Conservation (phyloP, 2,329 filamentous ascomycete genomes). For the Chalara sp. region DNA sequence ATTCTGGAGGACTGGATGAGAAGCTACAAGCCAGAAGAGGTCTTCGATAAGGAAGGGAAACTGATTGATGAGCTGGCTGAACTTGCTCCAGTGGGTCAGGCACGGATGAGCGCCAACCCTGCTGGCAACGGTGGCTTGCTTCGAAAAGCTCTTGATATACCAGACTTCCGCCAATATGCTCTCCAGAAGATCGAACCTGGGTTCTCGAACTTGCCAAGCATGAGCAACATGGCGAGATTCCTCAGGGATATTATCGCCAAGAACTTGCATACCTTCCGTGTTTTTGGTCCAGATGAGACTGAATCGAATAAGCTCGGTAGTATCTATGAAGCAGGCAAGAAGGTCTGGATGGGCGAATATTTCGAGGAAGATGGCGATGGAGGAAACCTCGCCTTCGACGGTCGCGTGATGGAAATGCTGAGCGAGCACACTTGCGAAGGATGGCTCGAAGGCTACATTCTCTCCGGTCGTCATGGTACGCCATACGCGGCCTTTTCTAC, state of each 20-base stretch:
- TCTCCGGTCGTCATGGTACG: constrained; percentile 68
- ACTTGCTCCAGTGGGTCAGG: constrained; percentile 57
- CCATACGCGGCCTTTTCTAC: too few relatives aligned
- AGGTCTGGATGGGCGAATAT: constrained; percentile 74
- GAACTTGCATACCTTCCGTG: constrained; percentile 63
- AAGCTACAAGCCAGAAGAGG: constrained; percentile 65
- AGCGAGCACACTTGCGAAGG: constrained; percentile 77
- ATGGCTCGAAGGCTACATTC: constrained; percentile 73
- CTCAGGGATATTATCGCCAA: constrained; percentile 59
- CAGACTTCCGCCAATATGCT: constrained; percentile 63
- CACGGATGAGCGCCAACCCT: constrained; percentile 72
- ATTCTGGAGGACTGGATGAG: constrained; percentile 71
- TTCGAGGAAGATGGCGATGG: constrained; percentile 69
- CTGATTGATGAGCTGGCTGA: constrained; percentile 56
- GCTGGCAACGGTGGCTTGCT: constrained; percentile 66
- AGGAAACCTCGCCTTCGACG: constrained; percentile 61
- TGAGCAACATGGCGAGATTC: constrained; percentile 63
- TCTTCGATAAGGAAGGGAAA: constrained; percentile 59
- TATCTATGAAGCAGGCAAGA: constrained; percentile 69
- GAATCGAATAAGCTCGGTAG: constrained; percentile 71
- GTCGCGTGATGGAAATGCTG: constrained; percentile 79
- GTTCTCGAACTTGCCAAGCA: constrained; percentile 50
- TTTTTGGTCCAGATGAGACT: constrained; percentile 76
- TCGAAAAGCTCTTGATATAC: constrained; percentile 60
- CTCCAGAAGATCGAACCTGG: constrained; percentile 56